Evolutionary conservation across 1,284 basidiomycete species (phyloP), one percentile per base, ranked within the genome.

Genomic region (Rhodotorula mucilaginosa): DNA sequence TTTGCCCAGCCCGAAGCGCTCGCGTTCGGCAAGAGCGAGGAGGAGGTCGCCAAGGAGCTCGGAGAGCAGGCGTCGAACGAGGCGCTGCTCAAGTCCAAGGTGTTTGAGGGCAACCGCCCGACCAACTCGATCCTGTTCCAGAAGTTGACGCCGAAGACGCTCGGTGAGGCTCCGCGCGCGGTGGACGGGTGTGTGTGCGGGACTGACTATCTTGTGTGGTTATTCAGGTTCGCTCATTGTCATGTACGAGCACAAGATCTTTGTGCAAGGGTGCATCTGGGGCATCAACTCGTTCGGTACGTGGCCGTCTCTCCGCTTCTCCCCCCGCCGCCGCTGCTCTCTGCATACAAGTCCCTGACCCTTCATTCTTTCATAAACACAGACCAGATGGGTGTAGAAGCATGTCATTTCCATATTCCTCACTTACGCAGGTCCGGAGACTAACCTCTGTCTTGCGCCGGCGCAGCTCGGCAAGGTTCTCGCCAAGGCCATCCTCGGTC

Each of bases 161-260:
- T 98, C 47, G 95, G 91, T 84, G 75, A 76, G 70, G 81, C 80
- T 69, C 54, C 21, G 31, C 12, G 26, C 54, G 54, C 23, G 12
- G 16, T 6, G 16, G 51, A 13, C 19, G 18, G 6, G 10, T 21
- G 12, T 31, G 13, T 23, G 16, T 16, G 0, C n/a, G 39, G 47
- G n/a, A 29, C 6, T 16, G 31, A 39, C 18, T 4, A 34, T 67
- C 57, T 79, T 16, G 47, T 56, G 48, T 44, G 18, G 34, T 23
- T 18, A 0, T 51, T 18, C 73, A 85, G 85, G 88, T 61, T 89
- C 92, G 1, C 83, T 96, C 64, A 90, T 96, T 79, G 91, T 90
- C n/a, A 80, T 96, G 76, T 96, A 96, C 81, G 96, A 99, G 84
- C 96, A 99, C 86, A 99, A 99, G 87, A 97, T 99, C 81, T 97